A percentile compares a stretch with the other conserved stretches of the same genome.
Evolutionary conservation across 1,284 basidiomycete genomes (phyloP).

Genomic region (Sphagnurus paluster): DNA sequence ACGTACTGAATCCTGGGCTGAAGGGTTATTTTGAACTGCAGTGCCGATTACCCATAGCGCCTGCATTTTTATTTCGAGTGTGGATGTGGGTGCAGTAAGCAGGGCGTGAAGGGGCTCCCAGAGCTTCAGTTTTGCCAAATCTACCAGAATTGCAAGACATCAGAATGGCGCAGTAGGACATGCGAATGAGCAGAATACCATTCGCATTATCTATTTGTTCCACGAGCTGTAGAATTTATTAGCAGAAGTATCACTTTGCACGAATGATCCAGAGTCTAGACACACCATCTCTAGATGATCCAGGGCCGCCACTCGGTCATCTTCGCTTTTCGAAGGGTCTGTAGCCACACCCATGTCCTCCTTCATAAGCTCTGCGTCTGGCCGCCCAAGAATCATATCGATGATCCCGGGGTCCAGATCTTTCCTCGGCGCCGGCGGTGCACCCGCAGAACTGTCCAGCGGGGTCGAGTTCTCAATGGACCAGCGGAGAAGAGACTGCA

Average conservation of each 20-base stretch:
- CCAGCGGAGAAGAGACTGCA: slow-evolving; percentile 80
- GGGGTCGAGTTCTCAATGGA: slow-evolving; percentile 63
- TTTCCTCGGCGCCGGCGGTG: slow-evolving; percentile 37
- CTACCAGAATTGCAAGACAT: slow-evolving; percentile 35
- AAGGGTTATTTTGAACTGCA: slow-evolving; percentile 93
- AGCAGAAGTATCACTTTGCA: slow-evolving; percentile 1
- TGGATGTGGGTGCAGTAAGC: slow-evolving; percentile 52
- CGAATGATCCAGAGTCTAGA: slow-evolving; percentile 11
- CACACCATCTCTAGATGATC: slow-evolving; percentile 95
- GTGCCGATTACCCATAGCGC: slow-evolving; percentile 93
- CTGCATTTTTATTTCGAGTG: slow-evolving; percentile 68
- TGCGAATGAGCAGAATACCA: slow-evolving; percentile 43
- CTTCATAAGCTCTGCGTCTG: slow-evolving; percentile 86
- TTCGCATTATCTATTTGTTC: slow-evolving; percentile 97
- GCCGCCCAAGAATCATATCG: slow-evolving; percentile 84
- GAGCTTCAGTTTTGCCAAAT: slow-evolving; percentile 82
- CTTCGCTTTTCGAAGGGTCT: slow-evolving; percentile 62
- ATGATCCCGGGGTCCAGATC: slow-evolving; percentile 79
- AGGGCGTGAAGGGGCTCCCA: slow-evolving; percentile 83
- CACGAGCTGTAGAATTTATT: slow-evolving; percentile 62
- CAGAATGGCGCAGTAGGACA: neutral
- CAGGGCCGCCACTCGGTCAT: slow-evolving; percentile 75
- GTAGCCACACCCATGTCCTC: slow-evolving; percentile 77
- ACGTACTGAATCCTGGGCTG: slow-evolving; percentile 84
- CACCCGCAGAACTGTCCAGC: slow-evolving; percentile 26